Evolutionary conservation across 2,329 filamentous ascomycete species (phyloP).

Genomic region (Ophiocordyceps camponoti-floridani): DNA sequence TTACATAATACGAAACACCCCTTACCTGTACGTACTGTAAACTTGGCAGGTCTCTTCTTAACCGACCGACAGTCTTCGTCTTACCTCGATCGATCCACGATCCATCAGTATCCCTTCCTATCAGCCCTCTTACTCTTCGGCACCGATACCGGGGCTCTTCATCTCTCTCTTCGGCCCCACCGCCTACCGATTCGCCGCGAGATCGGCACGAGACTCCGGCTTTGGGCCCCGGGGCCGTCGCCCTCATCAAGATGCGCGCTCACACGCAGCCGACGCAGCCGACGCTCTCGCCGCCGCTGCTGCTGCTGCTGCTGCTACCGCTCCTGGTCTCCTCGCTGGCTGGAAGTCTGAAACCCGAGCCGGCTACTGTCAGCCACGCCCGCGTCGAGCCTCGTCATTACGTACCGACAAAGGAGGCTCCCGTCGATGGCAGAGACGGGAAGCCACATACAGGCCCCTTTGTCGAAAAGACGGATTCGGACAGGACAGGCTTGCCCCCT

Average conservation of each 20-base stretch:
- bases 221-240: background rate
- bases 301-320: conserved; percentile 41
- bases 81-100: too few relatives aligned
- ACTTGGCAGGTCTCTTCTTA: too few relatives aligned
- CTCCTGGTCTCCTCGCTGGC: conserved; percentile 36
- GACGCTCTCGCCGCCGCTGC: too few relatives aligned
- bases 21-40: too few relatives aligned
- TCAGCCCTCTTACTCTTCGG: too few relatives aligned
- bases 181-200: background rate
- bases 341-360: conserved; percentile 18
- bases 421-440: conserved; percentile 83
- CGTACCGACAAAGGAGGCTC: conserved; percentile 52
- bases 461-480: conserved; percentile 33
- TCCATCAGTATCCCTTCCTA: too few relatives aligned
- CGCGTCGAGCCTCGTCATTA: conserved; percentile 15
- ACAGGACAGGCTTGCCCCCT: conserved; percentile 20
- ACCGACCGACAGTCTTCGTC: too few relatives aligned
- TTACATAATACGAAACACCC: too few relatives aligned
- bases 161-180: background rate
- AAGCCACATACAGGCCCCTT: conserved; percentile 81
- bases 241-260: conserved; percentile 41
- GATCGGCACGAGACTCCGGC: background rate
- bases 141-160: too few relatives aligned
- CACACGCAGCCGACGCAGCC: conserved; percentile 28
- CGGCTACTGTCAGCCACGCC: conserved; percentile 10